Percentiles rank a stretch among this genome's conserved stretches.
phyloP scores from a whole-genome alignment of 2,329 filamentous ascomycete species.

The Colletotrichum endophyticum region DNA sequence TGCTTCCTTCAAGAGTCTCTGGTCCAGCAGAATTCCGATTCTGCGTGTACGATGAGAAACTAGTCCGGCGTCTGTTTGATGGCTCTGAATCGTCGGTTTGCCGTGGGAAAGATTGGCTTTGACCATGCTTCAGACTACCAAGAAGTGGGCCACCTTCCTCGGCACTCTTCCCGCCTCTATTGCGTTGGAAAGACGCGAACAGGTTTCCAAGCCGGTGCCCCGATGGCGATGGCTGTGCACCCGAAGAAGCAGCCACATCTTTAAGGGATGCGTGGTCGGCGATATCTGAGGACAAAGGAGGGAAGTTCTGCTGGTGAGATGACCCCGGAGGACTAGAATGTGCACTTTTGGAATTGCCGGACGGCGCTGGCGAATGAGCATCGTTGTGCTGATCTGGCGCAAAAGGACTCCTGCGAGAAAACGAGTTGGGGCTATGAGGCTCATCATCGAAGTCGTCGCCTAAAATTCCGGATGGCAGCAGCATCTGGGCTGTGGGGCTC shows the following conservation, averaged over 20 bases:
- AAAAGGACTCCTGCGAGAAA: slow-evolving; percentile 38
- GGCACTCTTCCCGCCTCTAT: slow-evolving; percentile 61
- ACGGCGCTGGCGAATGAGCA: slow-evolving; percentile 66
- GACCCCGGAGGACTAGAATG: slow-evolving; percentile 69
- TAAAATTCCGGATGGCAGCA: slow-evolving; percentile 72
- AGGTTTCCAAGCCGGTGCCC: slow-evolving; percentile 51
- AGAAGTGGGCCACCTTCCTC: slow-evolving; percentile 65
- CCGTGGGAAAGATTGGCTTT: slow-evolving; percentile 80
- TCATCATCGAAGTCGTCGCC: slow-evolving; percentile 70
- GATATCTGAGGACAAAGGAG: slow-evolving; percentile 49
- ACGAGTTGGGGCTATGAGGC: slow-evolving; percentile 46
- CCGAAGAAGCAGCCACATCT: slow-evolving; percentile 46
- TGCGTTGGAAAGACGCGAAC: slow-evolving; percentile 66
- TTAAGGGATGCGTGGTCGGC: slow-evolving; percentile 48
- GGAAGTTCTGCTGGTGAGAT: slow-evolving; percentile 61
- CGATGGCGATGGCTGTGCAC: slow-evolving; percentile 32
- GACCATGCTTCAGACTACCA: slow-evolving; percentile 71
- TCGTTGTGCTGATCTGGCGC: slow-evolving; percentile 44
- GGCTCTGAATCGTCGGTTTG: slow-evolving; percentile 61
- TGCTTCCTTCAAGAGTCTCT: slow-evolving; percentile 42
- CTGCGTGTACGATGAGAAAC: slow-evolving; percentile 64
- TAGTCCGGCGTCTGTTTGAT: slow-evolving; percentile 61
- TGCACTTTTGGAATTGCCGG: slow-evolving; percentile 59
- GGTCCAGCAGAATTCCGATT: slow-evolving; percentile 56
- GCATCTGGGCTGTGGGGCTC: slow-evolving; percentile 76